Evolutionary conservation across 768 basidiomycete species (phyloP), one percentile per base, ranked within the genome.

Genomic region (Lentinula aciculospora): DNA sequence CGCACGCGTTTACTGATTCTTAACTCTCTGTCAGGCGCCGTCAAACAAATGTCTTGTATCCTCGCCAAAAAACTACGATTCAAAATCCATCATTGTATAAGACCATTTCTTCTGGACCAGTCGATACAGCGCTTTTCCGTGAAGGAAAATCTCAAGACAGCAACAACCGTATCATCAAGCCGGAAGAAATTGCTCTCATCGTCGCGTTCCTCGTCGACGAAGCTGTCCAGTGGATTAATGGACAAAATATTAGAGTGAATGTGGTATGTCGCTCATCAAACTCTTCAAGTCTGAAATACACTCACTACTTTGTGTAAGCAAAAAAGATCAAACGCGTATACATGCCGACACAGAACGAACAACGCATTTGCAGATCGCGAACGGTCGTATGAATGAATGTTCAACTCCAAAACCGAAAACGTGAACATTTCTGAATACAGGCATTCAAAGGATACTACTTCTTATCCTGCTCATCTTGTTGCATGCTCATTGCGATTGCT

Each of bases 401-500:
- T 34, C 13, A 13, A 34, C 6, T 8, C 37, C 37, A 17, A 39
- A n/a, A 39, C 15, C 17, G 37, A 17, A 19, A 39, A 3, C n/a
- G 8, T 44, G 42, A 42, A 10, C 3, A 27, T 72, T 71, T 65
- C 80, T 75, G 50, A 71, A 70, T 23, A 44, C 19, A 44, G 3
- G 8, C 21, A 1, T 10, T 21, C 6, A 13, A 29, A 17, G n/a
- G n/a, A 31, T 17, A 15, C 49, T 50, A 50, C 62, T 74, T 65
- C 47, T 79, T 70, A 39, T 80, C 72, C 49, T 82, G 77, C 59
- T 82, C 76, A 59, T 81, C 76, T 48, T 77, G 77, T 67, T 85
- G 80, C 90, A 96, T 88, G 67, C 94, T 96, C 92, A 96, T 92
- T 70, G 84, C 85, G 63, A 97, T 98, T 13, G 96, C 97, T 46